Evolutionary conservation across 306 rosid species (phyloP).

Genomic region (Inga laurina): DNA sequence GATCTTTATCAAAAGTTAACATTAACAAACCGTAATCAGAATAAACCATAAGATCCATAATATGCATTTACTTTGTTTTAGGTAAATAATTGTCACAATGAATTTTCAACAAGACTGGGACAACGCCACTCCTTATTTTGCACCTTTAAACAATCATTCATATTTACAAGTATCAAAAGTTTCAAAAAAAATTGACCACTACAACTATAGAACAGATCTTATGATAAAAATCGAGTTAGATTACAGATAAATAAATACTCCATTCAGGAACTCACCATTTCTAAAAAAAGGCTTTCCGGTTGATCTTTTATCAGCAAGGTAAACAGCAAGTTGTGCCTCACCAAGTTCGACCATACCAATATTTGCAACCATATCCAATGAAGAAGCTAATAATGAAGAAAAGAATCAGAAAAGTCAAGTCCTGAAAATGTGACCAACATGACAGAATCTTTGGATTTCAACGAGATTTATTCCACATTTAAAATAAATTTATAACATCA

Average conservation of each 20-base stretch:
- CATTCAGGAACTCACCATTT: slow-evolving; percentile 58
- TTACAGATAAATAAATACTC: slow-evolving; percentile 11
- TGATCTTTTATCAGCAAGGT: slow-evolving; percentile 77
- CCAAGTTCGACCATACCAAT: slow-evolving; percentile 78
- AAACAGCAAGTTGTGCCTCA: slow-evolving; percentile 60
- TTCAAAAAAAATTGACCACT: slow-evolving; percentile 10
- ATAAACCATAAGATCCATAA: background rate
- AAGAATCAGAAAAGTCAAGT: slow-evolving; percentile 29
- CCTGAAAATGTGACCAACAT: background rate
- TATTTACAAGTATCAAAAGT: slow-evolving; percentile 9
- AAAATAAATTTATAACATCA: slow-evolving; percentile 5
- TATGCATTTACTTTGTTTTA: slow-evolving; percentile 12
- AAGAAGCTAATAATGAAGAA: slow-evolving; percentile 51
- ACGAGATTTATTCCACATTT: slow-evolving; percentile 1
- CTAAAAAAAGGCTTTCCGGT: slow-evolving; percentile 78
- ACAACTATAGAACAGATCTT: slow-evolving; percentile 24
- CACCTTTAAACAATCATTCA: background rate
- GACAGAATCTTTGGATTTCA: slow-evolving; percentile 6
- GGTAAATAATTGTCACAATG: slow-evolving; percentile 22
- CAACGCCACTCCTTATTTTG: slow-evolving; percentile 12
- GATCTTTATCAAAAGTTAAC: background rate
- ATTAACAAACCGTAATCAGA: background rate
- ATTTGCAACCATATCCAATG: slow-evolving; percentile 68
- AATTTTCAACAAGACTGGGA: slow-evolving; percentile 15
- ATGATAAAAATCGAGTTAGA: background rate